Percentiles rank a stretch among this genome's conserved stretches.
These are phyloP conservation scores for Urtica urens DNA, from an alignment of 306 rosid species.

Conservation along the genomic window DNA sequence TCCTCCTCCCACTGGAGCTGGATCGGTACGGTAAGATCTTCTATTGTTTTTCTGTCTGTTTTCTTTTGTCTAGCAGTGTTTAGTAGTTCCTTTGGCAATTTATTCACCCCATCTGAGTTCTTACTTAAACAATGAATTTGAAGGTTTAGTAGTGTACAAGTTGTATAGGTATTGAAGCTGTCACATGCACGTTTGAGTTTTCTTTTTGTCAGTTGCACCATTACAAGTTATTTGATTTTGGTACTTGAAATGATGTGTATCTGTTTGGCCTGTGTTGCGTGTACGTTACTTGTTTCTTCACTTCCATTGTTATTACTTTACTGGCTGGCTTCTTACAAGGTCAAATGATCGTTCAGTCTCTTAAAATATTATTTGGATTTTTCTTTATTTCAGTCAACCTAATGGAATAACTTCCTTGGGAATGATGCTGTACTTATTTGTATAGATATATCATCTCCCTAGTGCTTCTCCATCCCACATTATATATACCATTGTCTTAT, in stretches of 20 bases:
- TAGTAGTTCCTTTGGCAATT: no score
- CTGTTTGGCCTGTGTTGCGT: not conserved
- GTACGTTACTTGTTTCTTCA: conserved; percentile 1
- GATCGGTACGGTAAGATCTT: not conserved
- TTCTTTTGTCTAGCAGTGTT: no score
- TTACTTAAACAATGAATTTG: no score
- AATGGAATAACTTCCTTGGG: no score
- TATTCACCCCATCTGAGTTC: no score
- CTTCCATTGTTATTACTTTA: not conserved
- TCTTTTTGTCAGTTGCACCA: conserved; percentile 4
- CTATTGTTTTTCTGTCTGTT: not conserved
- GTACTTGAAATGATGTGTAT: conserved; percentile 4
- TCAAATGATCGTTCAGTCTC: not conserved
- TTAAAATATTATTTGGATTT: not conserved
- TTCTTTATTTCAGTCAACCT: no score
- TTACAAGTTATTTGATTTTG: conserved; percentile 5
- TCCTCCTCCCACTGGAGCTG: not conserved
- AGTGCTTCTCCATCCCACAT: conserved; percentile 8
- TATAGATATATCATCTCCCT: no score
- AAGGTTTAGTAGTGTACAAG: no score
- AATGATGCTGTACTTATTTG: no score
- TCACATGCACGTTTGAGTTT: not conserved
- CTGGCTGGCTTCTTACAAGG: not conserved
- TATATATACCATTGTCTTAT: conserved; percentile 8
- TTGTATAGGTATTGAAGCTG: not conserved